Evolutionary conservation across 768 basidiomycete species (phyloP), one percentile per base, ranked within the genome.

Genomic region (Tylopilus balloui): DNA sequence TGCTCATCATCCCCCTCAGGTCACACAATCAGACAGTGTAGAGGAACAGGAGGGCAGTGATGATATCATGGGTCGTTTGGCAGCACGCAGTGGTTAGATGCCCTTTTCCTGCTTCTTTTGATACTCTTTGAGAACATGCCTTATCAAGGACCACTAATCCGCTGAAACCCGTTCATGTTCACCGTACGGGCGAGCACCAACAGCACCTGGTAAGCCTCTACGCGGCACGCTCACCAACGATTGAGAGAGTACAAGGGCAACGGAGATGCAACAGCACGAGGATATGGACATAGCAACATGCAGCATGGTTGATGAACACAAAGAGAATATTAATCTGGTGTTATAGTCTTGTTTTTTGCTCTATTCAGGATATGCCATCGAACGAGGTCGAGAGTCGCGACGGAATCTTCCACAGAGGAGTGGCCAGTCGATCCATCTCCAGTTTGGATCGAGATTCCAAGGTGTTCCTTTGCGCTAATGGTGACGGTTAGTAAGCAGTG

Each of bases 391-490:
- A 98, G 74, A 2, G 95, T 91, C 1, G 92, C 88, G 20, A 80
- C 68, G 1, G 92, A 91, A 69, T 98, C 95, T 66, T 94, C 93
- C 1, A 89, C 73, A 0, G 92, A 92, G 42, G 88, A 91, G 71
- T 98, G 95, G 3, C 94, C 94, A 7, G 75, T 73, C 12, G 78
- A 76, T 7, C 79, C 80, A 25, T 77, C 88, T 21, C 87, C 88
- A 11, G 78, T 77, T 65, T 99, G 95, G 47, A 99, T 97, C 49
- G 78, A 75, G 53, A 78, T 78, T 14, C 84, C 84, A 14, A 99
- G 75, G 59, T 87, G 80, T 61, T 94, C 91, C 52, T 85, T 87
- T 7, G 83, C 86, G 24, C 92, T 95, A 56, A 36, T 28, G 34
- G 23, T 19, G 29, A 28, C 5, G 25, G 43, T 62, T 15, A 55